phyloP scores from a whole-genome alignment of 106 monocot genomes.

The Dioscorea dumetorum region DNA sequence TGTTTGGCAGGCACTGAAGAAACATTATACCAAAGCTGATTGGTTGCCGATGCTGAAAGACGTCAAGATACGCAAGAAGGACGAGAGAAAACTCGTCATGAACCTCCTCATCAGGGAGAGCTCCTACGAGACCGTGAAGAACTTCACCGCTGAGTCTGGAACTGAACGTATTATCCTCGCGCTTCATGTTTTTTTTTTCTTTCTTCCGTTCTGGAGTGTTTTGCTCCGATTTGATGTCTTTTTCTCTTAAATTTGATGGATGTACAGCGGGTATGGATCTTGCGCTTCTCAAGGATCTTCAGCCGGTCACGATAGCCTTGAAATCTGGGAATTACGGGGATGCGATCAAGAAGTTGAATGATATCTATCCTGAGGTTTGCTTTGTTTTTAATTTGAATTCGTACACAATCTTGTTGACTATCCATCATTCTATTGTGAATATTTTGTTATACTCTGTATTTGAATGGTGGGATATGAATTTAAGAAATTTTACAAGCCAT shows the following conservation, averaged over 20 bases:
- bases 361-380: slow-evolving; percentile 35
- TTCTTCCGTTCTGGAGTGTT: not conserved
- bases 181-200: not conserved
- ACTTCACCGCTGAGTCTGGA: slow-evolving; percentile 55
- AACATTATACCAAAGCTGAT: slow-evolving; percentile 17
- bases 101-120: slow-evolving; percentile 60
- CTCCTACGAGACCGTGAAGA: slow-evolving; percentile 50
- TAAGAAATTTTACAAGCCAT: no score
- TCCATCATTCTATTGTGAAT: no score
- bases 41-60: slow-evolving; percentile 45
- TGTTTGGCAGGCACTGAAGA: no score
- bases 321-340: slow-evolving; percentile 35
- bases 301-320: slow-evolving; percentile 36
- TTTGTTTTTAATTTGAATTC: not conserved
- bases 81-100: slow-evolving; percentile 68
- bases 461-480: no score
- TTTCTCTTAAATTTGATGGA: slow-evolving; percentile 1
- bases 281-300: slow-evolving; percentile 26
- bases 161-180: slow-evolving; percentile 47
- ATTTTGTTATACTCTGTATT: no score
- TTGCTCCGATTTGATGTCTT: not conserved
- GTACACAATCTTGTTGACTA: no score
- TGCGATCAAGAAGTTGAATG: slow-evolving; percentile 39
- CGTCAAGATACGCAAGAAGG: slow-evolving; percentile 47
- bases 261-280: slow-evolving; percentile 32